These are phyloP conservation scores for Coffea canephora DNA, from an alignment of 257 asterid genomes.

Conservation along the genomic window DNA sequence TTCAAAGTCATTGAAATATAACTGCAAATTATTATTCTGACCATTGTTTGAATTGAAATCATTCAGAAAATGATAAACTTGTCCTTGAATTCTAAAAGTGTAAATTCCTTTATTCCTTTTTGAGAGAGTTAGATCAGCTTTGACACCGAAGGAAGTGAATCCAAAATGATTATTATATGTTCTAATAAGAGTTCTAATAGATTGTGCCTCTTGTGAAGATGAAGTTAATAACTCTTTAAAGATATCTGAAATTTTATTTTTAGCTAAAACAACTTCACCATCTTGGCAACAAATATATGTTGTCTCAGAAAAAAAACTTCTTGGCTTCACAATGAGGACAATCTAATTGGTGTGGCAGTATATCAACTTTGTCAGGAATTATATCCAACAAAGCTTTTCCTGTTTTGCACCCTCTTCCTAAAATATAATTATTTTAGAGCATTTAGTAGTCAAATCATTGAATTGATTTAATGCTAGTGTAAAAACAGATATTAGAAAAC, in stretches of 20 bases:
- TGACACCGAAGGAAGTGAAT: background rate
- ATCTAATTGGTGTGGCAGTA: no score
- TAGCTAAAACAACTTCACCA: background rate
- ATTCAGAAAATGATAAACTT: background rate
- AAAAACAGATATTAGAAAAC: no score
- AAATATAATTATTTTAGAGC: no score
- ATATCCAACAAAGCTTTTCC: no score
- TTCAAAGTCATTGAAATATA: no score
- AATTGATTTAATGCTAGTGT: no score
- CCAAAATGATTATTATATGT: background rate
- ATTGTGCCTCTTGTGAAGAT: background rate
- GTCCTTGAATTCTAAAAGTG: background rate
- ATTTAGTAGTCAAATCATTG: no score
- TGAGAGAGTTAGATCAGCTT: no score
- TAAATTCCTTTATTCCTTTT: background rate
- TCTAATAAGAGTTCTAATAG: background rate
- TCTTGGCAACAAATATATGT: background rate
- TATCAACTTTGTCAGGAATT: no score
- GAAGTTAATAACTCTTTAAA: background rate
- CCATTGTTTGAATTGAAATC: background rate
- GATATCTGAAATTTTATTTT: background rate
- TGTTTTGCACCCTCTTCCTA: no score
- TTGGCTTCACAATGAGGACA: background rate
- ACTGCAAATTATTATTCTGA: no score
- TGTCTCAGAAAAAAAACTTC: background rate